Base-by-base conservation (phyloP, 2,329 filamentous ascomycete genomes). In the Colletotrichum sp. region DNA sequence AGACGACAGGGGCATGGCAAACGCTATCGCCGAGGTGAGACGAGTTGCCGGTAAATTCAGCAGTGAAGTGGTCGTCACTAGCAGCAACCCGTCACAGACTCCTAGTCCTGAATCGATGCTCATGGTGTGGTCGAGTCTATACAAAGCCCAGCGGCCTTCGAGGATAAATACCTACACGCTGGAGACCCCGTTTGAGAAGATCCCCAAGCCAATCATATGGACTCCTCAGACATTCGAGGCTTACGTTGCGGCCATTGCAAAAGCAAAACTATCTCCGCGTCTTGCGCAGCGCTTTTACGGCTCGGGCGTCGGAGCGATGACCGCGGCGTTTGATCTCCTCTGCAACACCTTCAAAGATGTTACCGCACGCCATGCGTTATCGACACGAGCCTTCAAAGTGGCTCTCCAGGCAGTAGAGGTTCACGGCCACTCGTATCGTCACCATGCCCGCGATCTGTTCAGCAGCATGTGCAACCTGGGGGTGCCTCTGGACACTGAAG, bases 401-500 rank as follows among this genome's bases (percentile, higher is more conserved):
- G 88, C 88, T 6, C 81, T 91, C 52, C 81, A 80, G 1, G 89
- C 85, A 79, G 85, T 89, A 76, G 80, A 79, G 49, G 64, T 67
- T 6, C 75, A 73, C 16, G 83, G 83, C 34, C 79, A 80, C 63
- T 70, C 77, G 3, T 78, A 79, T 64, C 77, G 81, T 26, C 75
- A 80, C 2, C 79, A 83, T 8, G 80, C 80, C 57, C 80, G 81
- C 8, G 74, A 76, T 8, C 82, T 90, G 6, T 82, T 89, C 67
- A 79, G 80, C 5, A 78, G 82, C n/a, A 83, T 85, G 32, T 83
- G 85, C 64, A 78, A 82, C 55, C 78, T 82, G 49, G 84, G 84
- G 1, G 77, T 89, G n/a, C 84, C 82, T 8, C 81, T 88, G 78
- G 88, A 89, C 76, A 86, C 86, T 3, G 85, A 86, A 39, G 82